Percentiles rank a stretch among this genome's conserved stretches.
Evolutionary conservation across 768 basidiomycete species (phyloP).

Genomic region (Leccinum truebloodii): DNA sequence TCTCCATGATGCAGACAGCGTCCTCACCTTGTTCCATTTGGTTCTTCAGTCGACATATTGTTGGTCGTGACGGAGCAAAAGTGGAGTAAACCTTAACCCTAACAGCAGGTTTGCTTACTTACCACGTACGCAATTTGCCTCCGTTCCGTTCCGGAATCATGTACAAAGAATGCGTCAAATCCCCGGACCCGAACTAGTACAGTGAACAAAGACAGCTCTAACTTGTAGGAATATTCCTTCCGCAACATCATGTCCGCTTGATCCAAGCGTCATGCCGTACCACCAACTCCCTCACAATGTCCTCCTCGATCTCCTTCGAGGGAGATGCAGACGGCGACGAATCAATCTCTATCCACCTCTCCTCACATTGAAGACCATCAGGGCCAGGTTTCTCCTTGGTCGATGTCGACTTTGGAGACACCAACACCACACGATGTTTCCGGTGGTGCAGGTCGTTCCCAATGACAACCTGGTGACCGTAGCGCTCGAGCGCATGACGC

Average conservation of each 20-base stretch:
- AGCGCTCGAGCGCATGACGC: conserved; percentile 81
- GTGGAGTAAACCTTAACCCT: conserved; percentile 20
- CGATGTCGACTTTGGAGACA: conserved; percentile 49
- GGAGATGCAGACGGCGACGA: conserved; percentile 33
- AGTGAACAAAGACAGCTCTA: neutral
- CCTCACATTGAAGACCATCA: conserved; percentile 43
- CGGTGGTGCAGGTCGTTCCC: conserved; percentile 93
- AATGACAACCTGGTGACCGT: conserved; percentile 97
- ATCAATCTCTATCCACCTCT: conserved; percentile 68
- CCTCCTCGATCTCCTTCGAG: conserved; percentile 86
- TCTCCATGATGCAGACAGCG: neutral
- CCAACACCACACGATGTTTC: conserved; percentile 91
- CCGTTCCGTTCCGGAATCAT: neutral
- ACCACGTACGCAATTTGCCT: neutral
- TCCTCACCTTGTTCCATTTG: conserved; percentile 16
- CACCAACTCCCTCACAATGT: conserved; percentile 79
- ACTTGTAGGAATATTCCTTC: neutral
- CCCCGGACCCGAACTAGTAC: neutral
- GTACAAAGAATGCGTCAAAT: no score
- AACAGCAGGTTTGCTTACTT: neutral
- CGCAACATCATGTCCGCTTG: conserved; percentile 1
- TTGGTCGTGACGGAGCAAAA: conserved; percentile 2
- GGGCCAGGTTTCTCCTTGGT: conserved; percentile 9
- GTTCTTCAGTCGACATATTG: conserved; percentile 16
- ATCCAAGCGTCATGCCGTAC: conserved; percentile 76